Percentiles rank a stretch among this genome's conserved stretches.
Conservation (phyloP, 148 eudicot genomes). For the Rhododendron mucronatum region DNA sequence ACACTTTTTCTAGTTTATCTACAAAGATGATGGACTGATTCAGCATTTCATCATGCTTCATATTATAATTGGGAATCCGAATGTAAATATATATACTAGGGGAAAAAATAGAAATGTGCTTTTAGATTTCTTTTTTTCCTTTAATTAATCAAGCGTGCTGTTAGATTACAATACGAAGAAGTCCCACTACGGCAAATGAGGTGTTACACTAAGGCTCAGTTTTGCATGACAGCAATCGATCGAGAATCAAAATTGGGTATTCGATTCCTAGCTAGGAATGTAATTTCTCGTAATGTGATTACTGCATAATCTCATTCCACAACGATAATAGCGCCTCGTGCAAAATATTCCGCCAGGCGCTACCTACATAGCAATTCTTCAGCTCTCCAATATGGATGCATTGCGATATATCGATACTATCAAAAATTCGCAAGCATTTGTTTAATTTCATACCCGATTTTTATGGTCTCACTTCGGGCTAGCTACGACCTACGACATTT, state of each 20-base stretch:
- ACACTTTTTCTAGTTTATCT: slow-evolving; percentile 7
- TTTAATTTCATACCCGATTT: too few relatives aligned
- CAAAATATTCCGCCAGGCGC: too few relatives aligned
- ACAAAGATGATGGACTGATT: slow-evolving; percentile 11
- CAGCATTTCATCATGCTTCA: slow-evolving; percentile 6
- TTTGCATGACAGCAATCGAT: too few relatives aligned
- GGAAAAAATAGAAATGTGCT: not conserved
- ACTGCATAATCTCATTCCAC: not conserved
- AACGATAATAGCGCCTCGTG: not conserved
- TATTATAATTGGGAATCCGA: not conserved
- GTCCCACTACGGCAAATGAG: not conserved
- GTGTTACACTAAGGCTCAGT: not conserved
- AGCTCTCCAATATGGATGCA: too few relatives aligned
- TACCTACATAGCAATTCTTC: too few relatives aligned
- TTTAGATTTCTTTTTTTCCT: not conserved
- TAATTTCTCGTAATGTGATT: too few relatives aligned
- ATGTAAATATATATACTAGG: not conserved
- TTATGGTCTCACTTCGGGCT: too few relatives aligned
- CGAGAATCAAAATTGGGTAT: too few relatives aligned
- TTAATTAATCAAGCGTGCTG: not conserved
- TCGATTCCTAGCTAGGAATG: too few relatives aligned
- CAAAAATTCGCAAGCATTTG: too few relatives aligned
- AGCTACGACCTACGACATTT: too few relatives aligned
- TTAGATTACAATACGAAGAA: not conserved
- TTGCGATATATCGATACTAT: too few relatives aligned